phyloP scores from a whole-genome alignment of 495 filamentous ascomycete species.

The Aspergillus mulundensis region DNA sequence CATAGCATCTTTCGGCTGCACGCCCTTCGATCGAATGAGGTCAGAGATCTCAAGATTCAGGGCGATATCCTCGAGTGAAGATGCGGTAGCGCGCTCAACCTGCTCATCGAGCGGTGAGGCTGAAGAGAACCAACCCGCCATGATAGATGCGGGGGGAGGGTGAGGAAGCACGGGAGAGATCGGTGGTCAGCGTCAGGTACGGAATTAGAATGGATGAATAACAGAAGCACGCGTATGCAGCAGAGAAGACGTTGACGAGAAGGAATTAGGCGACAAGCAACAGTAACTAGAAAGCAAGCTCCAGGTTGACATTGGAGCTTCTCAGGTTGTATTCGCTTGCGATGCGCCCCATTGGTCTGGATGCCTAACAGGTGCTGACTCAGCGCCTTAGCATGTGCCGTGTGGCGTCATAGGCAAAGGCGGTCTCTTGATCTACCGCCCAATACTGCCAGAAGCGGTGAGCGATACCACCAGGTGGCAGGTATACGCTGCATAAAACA shows the following conservation, averaged over 20 bases:
- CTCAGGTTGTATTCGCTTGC: background rate
- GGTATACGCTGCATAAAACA: background rate
- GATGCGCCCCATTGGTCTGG: slow-evolving; percentile 4
- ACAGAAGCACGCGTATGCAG: background rate
- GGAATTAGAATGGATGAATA: background rate
- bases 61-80: slow-evolving; percentile 95
- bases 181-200: background rate
- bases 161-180: background rate
- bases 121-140: slow-evolving; percentile 90
- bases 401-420: slow-evolving; percentile 16
- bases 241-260: background rate
- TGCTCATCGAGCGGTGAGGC: slow-evolving; percentile 90
- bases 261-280: background rate
- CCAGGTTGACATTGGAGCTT: slow-evolving; percentile 6
- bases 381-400: slow-evolving; percentile 2
- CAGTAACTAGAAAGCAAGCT: background rate
- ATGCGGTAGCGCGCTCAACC: slow-evolving; percentile 89
- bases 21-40: slow-evolving; percentile 91
- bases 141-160: slow-evolving; percentile 41
- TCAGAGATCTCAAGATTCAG: slow-evolving; percentile 97
- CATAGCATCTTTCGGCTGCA: slow-evolving; percentile 97
- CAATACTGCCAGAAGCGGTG: background rate
- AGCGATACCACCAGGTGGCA: background rate
- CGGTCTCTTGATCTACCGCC: background rate
- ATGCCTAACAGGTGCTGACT: slow-evolving; percentile 7